Base-by-base conservation (phyloP, 306 rosid genomes). In the Corylus americana region DNA sequence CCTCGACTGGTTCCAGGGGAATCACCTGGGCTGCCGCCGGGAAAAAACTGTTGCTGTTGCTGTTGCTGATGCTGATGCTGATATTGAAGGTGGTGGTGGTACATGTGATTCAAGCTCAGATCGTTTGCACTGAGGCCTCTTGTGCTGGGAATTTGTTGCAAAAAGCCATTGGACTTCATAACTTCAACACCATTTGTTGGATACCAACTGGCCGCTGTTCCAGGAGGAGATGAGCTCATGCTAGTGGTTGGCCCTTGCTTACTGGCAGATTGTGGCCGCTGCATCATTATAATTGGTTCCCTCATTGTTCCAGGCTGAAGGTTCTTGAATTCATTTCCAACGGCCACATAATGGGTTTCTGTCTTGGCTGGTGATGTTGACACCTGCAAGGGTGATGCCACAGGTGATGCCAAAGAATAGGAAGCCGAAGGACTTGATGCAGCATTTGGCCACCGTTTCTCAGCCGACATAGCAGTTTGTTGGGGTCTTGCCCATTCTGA, bases 161-260 rank as follows among this genome's bases (percentile, higher is more conserved):
- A 47, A 80, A 85, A 91, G n/a, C 90, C 92, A 75, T 86, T 83
- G 27, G 92, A 81, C 78, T 93, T 89, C 88, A 84, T 80, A 55
- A 79, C 81, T 70, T 90, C 98, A 0, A 81, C 57, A 75, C 76
- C 86, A 75, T 83, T 88, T 11, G 91, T 54, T 29, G 96, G 93
- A 85, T 88, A 90, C 96, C 99, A 90, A 87, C 74, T 78, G 61
- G 89, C 77, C 70, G 86, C 84, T 8, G 85, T 45, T 57, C 92
- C 93, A 45, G 98, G 91, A 71, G 93, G 98, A 3, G 96, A 88
- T 74, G 98, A 89, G 80, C 91, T 93, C 86, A 90, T 91, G 83
- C 81, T 90, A 54, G 87, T 57, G 35, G 88, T 86, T 4, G 93
- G 89, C 69, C 79, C 75, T 80, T 90, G 98, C 79, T 87, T 91